These are phyloP conservation scores for Syzygium syzygioides DNA, from an alignment of 441 rosid genomes.

Conservation along the genomic window DNA sequence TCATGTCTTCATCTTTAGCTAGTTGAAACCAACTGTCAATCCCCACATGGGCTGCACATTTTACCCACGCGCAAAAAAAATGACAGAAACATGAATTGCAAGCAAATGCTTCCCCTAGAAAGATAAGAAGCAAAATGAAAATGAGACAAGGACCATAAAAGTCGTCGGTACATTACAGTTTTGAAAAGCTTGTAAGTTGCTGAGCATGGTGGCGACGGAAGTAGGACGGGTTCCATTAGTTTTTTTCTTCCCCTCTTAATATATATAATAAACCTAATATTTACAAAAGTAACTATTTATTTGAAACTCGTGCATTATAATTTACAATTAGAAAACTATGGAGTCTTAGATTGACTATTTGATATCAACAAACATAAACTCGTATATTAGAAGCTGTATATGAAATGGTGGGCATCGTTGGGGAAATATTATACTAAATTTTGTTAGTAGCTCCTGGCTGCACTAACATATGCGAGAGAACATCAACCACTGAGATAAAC, in stretches of 20 bases:
- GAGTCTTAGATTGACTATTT: background rate
- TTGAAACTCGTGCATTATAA: too few relatives aligned
- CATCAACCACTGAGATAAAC: too few relatives aligned
- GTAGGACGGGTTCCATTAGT: background rate
- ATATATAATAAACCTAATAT: background rate
- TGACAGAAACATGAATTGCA: too few relatives aligned
- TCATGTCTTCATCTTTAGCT: background rate
- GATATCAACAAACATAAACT: background rate
- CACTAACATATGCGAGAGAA: too few relatives aligned
- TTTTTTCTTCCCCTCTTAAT: background rate
- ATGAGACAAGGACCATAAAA: background rate
- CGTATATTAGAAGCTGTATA: background rate
- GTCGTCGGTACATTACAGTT: background rate
- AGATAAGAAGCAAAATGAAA: background rate
- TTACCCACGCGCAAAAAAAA: too few relatives aligned
- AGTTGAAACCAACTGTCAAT: too few relatives aligned
- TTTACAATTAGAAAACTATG: background rate
- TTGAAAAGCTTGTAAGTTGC: background rate
- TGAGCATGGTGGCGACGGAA: background rate
- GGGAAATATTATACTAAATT: background rate
- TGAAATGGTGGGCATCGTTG: background rate
- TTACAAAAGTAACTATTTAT: too few relatives aligned
- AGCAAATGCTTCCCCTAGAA: too few relatives aligned
- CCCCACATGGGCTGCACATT: too few relatives aligned
- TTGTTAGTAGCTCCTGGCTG: background rate